phyloP scores from a whole-genome alignment of 257 asterid species.

The Solanum medicagineum region DNA sequence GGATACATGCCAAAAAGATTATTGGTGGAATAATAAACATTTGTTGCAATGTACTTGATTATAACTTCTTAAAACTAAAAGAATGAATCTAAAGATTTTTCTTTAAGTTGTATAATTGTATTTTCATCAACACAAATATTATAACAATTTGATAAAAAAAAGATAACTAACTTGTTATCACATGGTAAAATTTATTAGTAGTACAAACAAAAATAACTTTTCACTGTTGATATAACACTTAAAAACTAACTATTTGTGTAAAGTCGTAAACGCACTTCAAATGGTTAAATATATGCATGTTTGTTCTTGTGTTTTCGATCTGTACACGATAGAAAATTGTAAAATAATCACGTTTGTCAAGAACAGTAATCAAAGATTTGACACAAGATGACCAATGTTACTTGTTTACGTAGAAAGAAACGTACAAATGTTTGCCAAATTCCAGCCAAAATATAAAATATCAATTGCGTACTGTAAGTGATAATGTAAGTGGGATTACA shows the following conservation, averaged over 20 bases:
- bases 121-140: too few species aligned
- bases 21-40: too few species aligned
- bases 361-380: background rate
- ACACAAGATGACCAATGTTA: background rate
- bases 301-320: background rate
- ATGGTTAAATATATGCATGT: background rate
- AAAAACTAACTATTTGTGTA: background rate
- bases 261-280: background rate
- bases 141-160: too few species aligned
- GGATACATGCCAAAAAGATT: too few species aligned
- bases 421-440: background rate
- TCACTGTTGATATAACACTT: too few species aligned
- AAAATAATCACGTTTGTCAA: background rate
- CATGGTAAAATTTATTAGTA: too few species aligned
- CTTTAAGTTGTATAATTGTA: too few species aligned
- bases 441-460: background rate
- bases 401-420: background rate
- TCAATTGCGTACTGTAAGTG: background rate
- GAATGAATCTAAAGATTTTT: too few species aligned
- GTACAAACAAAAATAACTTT: too few species aligned
- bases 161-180: too few species aligned
- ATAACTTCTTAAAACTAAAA: too few species aligned
- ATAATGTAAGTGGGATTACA: background rate
- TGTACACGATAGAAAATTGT: background rate
- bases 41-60: too few species aligned